A percentile compares a stretch with the other conserved stretches of the same genome.
phyloP scores from a whole-genome alignment of 1,284 basidiomycete species.

The Irpex sp. region DNA sequence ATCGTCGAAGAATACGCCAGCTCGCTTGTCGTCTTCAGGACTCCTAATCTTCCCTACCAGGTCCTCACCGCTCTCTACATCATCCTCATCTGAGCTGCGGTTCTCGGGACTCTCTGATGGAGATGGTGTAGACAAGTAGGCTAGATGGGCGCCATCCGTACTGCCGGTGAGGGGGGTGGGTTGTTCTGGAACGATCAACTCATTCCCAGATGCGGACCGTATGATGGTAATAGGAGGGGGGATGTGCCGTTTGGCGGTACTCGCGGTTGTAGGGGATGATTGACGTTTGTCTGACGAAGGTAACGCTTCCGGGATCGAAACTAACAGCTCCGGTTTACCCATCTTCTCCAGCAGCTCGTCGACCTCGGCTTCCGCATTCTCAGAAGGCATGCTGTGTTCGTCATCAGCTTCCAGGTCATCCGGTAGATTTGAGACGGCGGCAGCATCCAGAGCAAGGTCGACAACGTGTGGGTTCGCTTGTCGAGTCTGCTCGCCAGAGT shows the following conservation, averaged over 20 bases:
- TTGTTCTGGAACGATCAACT: slow-evolving; percentile 15
- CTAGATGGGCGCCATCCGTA: slow-evolving; percentile 24
- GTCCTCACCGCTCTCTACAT: slow-evolving; percentile 18
- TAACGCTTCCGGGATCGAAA: slow-evolving; percentile 24
- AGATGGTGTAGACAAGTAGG: slow-evolving; percentile 27
- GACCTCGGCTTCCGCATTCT: slow-evolving; percentile 25
- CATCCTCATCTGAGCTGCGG: slow-evolving; percentile 17
- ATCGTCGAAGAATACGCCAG: slow-evolving; percentile 68
- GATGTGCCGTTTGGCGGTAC: slow-evolving; percentile 28
- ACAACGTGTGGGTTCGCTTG: slow-evolving; percentile 44
- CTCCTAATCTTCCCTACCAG: slow-evolving; percentile 29
- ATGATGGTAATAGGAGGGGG: slow-evolving; percentile 51
- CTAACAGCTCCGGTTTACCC: slow-evolving; percentile 32
- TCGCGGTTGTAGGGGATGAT: slow-evolving; percentile 26
- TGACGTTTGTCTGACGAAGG: slow-evolving; percentile 23
- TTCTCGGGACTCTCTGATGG: slow-evolving; percentile 19
- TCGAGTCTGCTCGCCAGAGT: slow-evolving; percentile 20
- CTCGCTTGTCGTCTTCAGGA: slow-evolving; percentile 56
- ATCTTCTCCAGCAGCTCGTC: slow-evolving; percentile 22
- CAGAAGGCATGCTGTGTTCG: not conserved
- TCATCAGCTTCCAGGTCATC: slow-evolving; percentile 31
- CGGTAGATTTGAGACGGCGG: slow-evolving; percentile 39
- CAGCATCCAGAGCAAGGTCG: slow-evolving; percentile 49
- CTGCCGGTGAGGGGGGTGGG: slow-evolving; percentile 17
- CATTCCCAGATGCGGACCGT: slow-evolving; percentile 11